A percentile compares a stretch with the other conserved stretches of the same genome.
Conservation (phyloP, 2,329 filamentous ascomycete species). For the Diaporthe caulivora region DNA sequence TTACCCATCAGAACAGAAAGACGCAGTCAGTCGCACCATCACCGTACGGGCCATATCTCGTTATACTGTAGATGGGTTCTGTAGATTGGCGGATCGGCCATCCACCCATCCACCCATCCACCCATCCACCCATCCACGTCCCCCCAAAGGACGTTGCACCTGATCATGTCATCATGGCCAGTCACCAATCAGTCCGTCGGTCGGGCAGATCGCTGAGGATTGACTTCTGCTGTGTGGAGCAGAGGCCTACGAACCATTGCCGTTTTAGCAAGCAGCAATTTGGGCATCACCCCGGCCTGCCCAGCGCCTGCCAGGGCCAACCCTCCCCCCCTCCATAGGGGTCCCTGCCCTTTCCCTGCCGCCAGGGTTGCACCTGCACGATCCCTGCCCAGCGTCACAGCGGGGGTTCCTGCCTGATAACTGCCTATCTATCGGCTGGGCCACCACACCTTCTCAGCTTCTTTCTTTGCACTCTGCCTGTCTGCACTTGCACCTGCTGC, state of each 20-base stretch:
- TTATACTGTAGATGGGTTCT: not conserved
- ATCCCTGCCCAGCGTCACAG: conserved; percentile 32
- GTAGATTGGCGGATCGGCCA: conserved; percentile 21
- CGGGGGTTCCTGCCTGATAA: conserved; percentile 24
- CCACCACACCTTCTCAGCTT: too few species aligned
- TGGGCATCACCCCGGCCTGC: not conserved
- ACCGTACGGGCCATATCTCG: not conserved
- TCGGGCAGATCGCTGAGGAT: conserved; percentile 7
- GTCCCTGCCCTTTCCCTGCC: conserved; percentile 9
- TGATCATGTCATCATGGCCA: conserved; percentile 11
- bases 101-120: too few species aligned
- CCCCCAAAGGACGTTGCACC: not conserved
- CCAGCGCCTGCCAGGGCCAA: conserved; percentile 15
- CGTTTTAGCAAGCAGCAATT: conserved; percentile 36
- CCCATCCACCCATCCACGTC: not conserved
- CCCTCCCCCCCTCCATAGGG: conserved; percentile 15
- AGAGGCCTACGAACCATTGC: conserved; percentile 22
- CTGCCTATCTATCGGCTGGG: too few species aligned
- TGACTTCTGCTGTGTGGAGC: conserved; percentile 17
- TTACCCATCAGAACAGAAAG: not conserved
- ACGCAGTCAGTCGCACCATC: not conserved
- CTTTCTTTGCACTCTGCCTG: too few species aligned
- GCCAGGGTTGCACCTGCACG: conserved; percentile 21
- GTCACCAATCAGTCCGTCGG: conserved; percentile 22
- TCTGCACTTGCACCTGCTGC: not conserved